Evolutionary conservation across 352 stramenopile genomes (phyloP), one percentile per base, ranked within the genome.

Genomic region (Globisporangium nodosum): DNA sequence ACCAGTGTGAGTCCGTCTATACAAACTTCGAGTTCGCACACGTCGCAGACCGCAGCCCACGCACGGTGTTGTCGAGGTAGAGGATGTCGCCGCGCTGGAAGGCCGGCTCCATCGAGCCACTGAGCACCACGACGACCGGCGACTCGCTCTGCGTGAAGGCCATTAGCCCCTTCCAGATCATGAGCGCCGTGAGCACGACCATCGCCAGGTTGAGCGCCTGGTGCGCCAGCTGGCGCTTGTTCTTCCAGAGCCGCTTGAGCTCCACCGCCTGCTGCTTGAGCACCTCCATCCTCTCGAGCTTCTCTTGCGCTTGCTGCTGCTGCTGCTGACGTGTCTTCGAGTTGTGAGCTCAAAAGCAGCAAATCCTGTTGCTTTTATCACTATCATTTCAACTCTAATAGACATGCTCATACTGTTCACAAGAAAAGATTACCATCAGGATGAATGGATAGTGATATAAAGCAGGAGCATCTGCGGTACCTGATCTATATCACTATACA

Each of bases 121-220:
- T 96, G 63, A 99, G 87, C 43, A 99, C 97, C n/a, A 99, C 97
- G 0, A 99, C 97, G 27, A 99, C 96, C 9, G 97, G 97, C 56
- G 81, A 97, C 85, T 99, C 97, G 56, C 88, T 97, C 74, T 98
- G 93, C 40, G 97, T 99, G 54, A 96, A 87, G 54, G 97, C 89
- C 94, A 99, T 99, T 54, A 99, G 83, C 42, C 86, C 93, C 68
- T 99, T 99, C 97, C 97, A 99, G 69, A 99, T 99, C 96, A 99
- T 99, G 45, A 99, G 78, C 46, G 97, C 97, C 46, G 88, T 98
- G 65, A 99, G 96, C 58, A 99, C 94, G 68, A 99, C 98, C 94
- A 99, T 98, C 54, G 94, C 94, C 56, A 99, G 81, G 77, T 99
- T 99, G 40, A 99, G 84, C 35, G 86, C 74, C 76, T 99, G 97